Evolutionary conservation across 108 stramenopile genomes (phyloP), one percentile per base, ranked within the genome.

Genomic region (Seminavis robusta): DNA sequence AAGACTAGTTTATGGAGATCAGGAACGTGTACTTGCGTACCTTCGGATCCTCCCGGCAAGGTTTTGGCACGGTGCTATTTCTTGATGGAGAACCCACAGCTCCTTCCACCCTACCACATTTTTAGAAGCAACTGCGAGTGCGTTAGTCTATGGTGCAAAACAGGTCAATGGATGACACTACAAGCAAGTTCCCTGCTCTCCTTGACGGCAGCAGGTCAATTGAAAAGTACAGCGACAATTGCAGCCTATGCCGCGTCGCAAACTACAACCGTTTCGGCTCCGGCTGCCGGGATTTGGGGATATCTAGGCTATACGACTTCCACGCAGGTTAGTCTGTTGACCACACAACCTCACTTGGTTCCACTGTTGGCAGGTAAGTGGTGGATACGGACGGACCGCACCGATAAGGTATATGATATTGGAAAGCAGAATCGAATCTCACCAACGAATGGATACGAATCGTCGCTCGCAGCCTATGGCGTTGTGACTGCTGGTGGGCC

Each of bases 111-210:
- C 1, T 87, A 91, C 63, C 79, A 85, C 38, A 73, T 80, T 27
- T 40, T 91, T 26, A 59, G 83, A 27, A 68, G 81, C 11, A 91
- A 91, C 47, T 83, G 78, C 33, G 90, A 91, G 61, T 91, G 90
- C 33, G 84, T 91, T 26, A 86, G 86, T 9, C 78, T 91, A 23
- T 91, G 81, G 81, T 79, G 82, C 59, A 79, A 79, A 45, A 84
- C 82, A 0, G 78, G 78, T 1, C 52, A 38, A 21, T 84, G 82
- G 82, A 43, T 60, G 13, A 84, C 82, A 17, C 50, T 79, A 0
- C 82, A 84, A 38, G 77, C 82, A 40, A 63, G 60, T 33, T 66
- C 74, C 17, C 64, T 76, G 39, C 36, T 84, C 32, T 56, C 66
- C 23, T 27, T 72, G 23, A 79, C 81, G 0, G 73, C 86, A 8